Evolutionary conservation across 1,284 basidiomycete species (phyloP), one percentile per base, ranked within the genome.

Genomic region (Microbotryum lychnidis-dioicae): DNA sequence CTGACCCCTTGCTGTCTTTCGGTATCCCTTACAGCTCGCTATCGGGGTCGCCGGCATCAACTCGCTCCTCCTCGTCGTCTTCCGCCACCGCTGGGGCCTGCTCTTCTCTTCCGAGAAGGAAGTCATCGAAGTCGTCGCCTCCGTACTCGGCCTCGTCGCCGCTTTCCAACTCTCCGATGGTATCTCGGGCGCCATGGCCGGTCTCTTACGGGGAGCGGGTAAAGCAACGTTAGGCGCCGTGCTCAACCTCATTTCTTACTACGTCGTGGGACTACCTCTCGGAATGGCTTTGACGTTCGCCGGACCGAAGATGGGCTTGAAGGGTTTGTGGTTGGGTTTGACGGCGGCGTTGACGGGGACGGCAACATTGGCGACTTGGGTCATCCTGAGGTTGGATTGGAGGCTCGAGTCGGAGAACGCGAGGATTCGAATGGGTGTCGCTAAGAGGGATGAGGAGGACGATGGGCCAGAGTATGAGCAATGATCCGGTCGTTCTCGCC

Each of bases 121-220:
- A 6, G 76, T 77, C 31, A 70, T 76, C 58, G 45, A 47, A 21
- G 64, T 76, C 27, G 74, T 77, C 46, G 73, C 73, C 1, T 52
- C 65, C 31, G 73, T 76, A 6, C 60, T 77, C 50, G 75, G 75
- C 10, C 69, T 77, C 48, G 70, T 77, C 7, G 75, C 75, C n/a
- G 60, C 73, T 33, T 77, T 77, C 70, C 71, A 72, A 50, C 65
- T 76, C 12, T 69, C 71, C 12, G 76, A 77, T 55, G 73, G 73
- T 46, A 60, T 76, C 45, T 73, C 72, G 45, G 76, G 75, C 16
- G 74, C 76, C 29, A 70, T 71, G 23, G 72, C 71, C 16, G 76
- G 76, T 23, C 70, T 77, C 3, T 58, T 77, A 29, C 70, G 76
- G 21, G 76, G 76, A 2, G 75, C 73, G 0, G 76, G 76, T 12